Evolutionary conservation across 495 filamentous ascomycete genomes (phyloP), one percentile per base, ranked within the genome.

Genomic region (Acidomyces sp.): DNA sequence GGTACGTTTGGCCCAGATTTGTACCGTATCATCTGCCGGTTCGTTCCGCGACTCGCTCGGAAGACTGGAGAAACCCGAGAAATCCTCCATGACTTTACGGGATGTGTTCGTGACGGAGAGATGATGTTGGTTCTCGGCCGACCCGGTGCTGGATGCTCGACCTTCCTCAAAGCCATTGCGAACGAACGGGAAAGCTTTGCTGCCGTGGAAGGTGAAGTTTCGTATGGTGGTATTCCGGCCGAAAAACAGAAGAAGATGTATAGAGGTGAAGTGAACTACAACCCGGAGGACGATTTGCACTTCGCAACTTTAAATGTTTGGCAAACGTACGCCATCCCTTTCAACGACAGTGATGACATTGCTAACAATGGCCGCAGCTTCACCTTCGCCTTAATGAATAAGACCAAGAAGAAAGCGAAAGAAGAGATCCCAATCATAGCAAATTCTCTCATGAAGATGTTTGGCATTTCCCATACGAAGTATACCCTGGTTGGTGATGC

Each of bases 401-500:
- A 86, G 63, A 84, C 80, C n/a, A 79, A 74, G 58, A 83, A 80
- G 61, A 64, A 70, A 29, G 69, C 77, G n/a, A 68, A 68, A 13
- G 68, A 62, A 1, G 76, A 81, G 38, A 78, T 85, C 18, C 70
- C 75, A 3, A 60, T 81, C 35, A 80, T 83, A 29, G 68, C 74
- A 24, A 63, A 71, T 51, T 74, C 74, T 4, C 56, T 81, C 31
- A 54, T 82, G 51, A 77, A 70, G 44, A 77, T 80, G 63, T 84
- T 88, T 49, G 79, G 79, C 33, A 87, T 93, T 53, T 66, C 62
- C 25, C 84, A 93, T 54, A 90, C 86, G 0, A 72, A 73, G 50
- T 71, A 90, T 49, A 94, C 87, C 0, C 66, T 76, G 16, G 84
- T 95, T 11, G 87, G 87, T 16, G 82, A 93, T 55, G 80, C 79